Base-by-base conservation (phyloP, 148 eudicot genomes). In the Vaccinium myrtillus region DNA sequence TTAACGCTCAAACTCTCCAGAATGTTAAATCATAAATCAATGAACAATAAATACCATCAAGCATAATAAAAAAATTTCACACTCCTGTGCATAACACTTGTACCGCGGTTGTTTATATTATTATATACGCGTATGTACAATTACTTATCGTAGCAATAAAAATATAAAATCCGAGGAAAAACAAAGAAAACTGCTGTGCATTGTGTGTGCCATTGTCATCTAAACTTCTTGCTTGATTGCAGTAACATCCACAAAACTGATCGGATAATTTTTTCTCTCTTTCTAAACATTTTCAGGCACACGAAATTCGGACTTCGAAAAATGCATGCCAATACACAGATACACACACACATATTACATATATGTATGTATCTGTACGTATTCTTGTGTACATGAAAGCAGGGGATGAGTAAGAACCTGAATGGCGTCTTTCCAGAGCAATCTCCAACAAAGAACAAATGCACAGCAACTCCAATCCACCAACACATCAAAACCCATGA, bases 331-430 rank as follows among this genome's bases (percentile, higher is more conserved):
- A 0, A 21, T 61, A 7, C 25, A n/a, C 23, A 2, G 9, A 14
- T 53, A 56, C 6, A 58, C n/a, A 59, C 21, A 59, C 6, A 59
- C 1, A 59, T 1, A 59, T n/a, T n/a, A 19, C 19, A 59, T 0
- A 12, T 16, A 1, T 15, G 1, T 15, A 16, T 6, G 14, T 56
- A 56, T 36, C 0, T 56, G 11, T 50, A 50, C 9, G 16, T 55
- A 56, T 15, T 58, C 8, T 58, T 58, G 23, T 58, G 19, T 2
- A 11, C 10, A 36, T 25, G 82, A 61, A 61, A 79, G 84, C 14
- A 69, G 77, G 63, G 36, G 77, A 51, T 25, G 84, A 51, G 84
- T 50, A 53, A 82, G 65, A 82, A 82, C 84, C 84, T 82, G 12
- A 30, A 58, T 71, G 84, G 78, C 65, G 78, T 50, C 84, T 82